These are phyloP conservation scores for Neocucurbitaria cava DNA, from an alignment of 2,329 filamentous ascomycete genomes.

Conservation along the genomic window DNA sequence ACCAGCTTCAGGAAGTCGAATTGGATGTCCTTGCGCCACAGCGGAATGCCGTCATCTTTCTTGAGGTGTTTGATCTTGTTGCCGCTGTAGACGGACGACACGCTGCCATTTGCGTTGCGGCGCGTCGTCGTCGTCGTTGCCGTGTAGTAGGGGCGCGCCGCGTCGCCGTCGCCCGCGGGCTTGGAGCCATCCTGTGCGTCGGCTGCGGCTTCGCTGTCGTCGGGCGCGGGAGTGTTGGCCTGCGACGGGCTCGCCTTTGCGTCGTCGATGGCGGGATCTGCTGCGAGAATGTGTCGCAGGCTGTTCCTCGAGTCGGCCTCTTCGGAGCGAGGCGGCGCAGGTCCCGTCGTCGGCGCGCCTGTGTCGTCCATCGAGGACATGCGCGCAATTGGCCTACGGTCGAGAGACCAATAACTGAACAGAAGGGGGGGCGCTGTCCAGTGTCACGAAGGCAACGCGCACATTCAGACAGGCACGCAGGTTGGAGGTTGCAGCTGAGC, in stretches of 20 bases:
- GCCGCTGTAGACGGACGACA: conserved; percentile 71
- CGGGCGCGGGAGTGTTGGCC: conserved; percentile 39
- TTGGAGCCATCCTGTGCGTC: conserved; percentile 37
- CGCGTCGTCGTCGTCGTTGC: conserved; percentile 60
- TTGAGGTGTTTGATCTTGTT: conserved; percentile 86
- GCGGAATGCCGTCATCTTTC: conserved; percentile 85
- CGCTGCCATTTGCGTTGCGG: conserved; percentile 69
- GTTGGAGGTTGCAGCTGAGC: background rate
- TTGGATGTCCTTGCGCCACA: conserved; percentile 88
- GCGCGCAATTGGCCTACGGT: background rate
- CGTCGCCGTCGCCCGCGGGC: conserved; percentile 34
- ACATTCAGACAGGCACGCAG: background rate
- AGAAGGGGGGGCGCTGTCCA: too few species aligned
- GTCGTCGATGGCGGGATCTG: conserved; percentile 47
- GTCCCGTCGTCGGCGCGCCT: conserved; percentile 18
- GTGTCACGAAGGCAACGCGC: too few species aligned
- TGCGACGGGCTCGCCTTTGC: conserved; percentile 35
- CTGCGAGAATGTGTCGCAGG: conserved; percentile 48
- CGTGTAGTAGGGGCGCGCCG: conserved; percentile 51
- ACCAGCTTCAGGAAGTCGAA: conserved; percentile 83
- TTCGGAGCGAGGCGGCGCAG: conserved; percentile 33
- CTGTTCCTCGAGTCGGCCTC: conserved; percentile 49
- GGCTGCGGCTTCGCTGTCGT: conserved; percentile 41
- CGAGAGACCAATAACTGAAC: too few species aligned
- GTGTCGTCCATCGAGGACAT: conserved; percentile 25